These are phyloP conservation scores for Nemania sp. DNA, from an alignment of 2,329 filamentous ascomycete species.

Conservation along the genomic window DNA sequence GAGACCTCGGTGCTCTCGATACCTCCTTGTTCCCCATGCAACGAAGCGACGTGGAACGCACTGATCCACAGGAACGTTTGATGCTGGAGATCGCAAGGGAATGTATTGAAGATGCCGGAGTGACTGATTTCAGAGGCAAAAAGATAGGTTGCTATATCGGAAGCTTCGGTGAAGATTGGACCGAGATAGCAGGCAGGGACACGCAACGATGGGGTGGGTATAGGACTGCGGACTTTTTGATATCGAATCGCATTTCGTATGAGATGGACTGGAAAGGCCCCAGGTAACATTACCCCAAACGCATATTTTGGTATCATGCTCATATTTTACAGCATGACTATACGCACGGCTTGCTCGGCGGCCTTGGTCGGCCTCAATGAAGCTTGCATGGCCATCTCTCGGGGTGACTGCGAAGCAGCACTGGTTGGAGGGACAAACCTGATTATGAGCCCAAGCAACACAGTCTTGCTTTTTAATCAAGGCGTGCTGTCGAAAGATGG, in stretches of 20 bases:
- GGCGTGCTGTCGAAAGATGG: slow-evolving; percentile 40
- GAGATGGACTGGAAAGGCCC: slow-evolving; percentile 31
- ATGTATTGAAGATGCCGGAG: slow-evolving; percentile 21
- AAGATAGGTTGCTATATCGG: slow-evolving; percentile 11
- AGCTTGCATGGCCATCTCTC: slow-evolving; percentile 24
- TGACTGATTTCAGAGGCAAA: slow-evolving; percentile 8
- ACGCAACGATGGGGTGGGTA: slow-evolving; percentile 18
- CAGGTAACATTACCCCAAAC: slow-evolving; percentile 3
- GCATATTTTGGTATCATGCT: background rate
- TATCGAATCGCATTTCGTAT: slow-evolving; percentile 29
- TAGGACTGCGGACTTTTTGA: slow-evolving; percentile 22
- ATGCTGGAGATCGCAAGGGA: slow-evolving; percentile 28
- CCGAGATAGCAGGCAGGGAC: slow-evolving; percentile 17
- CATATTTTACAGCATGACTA: slow-evolving; percentile 13
- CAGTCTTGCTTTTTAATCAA: slow-evolving; percentile 34
- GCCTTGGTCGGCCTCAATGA: slow-evolving; percentile 22
- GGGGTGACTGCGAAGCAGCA: slow-evolving; percentile 22
- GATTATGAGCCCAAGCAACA: slow-evolving; percentile 16
- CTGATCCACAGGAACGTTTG: slow-evolving; percentile 35
- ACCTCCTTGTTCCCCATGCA: slow-evolving; percentile 18
- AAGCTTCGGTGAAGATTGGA: slow-evolving; percentile 18
- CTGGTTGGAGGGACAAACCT: slow-evolving; percentile 24
- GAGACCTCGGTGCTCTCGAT: slow-evolving; percentile 22
- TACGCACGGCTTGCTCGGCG: slow-evolving; percentile 28
- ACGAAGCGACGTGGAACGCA: slow-evolving; percentile 21